Evolutionary conservation across 2,329 filamentous ascomycete genomes (phyloP).

Genomic region (Byssochlamys sp.): DNA sequence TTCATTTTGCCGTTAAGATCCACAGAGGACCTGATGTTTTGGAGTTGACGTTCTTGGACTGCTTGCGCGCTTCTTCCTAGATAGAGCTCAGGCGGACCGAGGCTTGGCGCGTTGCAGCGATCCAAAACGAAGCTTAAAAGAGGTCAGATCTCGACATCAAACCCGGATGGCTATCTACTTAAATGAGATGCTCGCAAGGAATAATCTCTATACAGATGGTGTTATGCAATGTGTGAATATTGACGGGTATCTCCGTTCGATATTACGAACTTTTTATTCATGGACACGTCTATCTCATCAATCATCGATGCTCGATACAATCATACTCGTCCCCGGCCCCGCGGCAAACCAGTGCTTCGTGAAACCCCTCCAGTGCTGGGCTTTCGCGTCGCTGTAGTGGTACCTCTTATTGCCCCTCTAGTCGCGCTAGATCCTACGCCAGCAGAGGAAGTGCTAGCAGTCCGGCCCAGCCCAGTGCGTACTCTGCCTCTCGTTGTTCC

Average conservation of each 20-base stretch:
- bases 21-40: slow-evolving; percentile 4
- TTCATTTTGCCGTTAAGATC: slow-evolving; percentile 50
- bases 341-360: slow-evolving; percentile 26
- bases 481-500: slow-evolving; percentile 26
- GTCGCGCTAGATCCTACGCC: slow-evolving; percentile 15
- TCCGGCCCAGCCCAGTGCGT: slow-evolving; percentile 25
- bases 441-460: slow-evolving; percentile 24
- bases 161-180: not conserved
- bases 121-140: not conserved
- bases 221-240: not conserved
- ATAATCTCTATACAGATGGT: not conserved
- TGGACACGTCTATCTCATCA: not conserved
- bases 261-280: not conserved
- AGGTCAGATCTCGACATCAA: not conserved
- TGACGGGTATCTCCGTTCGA: not conserved
- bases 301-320: slow-evolving; percentile 1
- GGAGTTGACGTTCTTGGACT: slow-evolving; percentile 4
- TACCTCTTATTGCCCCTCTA: slow-evolving; percentile 8
- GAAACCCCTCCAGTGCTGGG: slow-evolving; percentile 29
- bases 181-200: not conserved
- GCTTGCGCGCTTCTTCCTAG: not conserved
- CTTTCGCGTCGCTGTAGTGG: slow-evolving; percentile 24
- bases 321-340: slow-evolving; percentile 24
- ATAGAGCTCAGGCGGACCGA: not conserved
- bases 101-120: not conserved